Evolutionary conservation across 2,329 filamentous ascomycete genomes (phyloP).

Genomic region (Epichloe baconii): DNA sequence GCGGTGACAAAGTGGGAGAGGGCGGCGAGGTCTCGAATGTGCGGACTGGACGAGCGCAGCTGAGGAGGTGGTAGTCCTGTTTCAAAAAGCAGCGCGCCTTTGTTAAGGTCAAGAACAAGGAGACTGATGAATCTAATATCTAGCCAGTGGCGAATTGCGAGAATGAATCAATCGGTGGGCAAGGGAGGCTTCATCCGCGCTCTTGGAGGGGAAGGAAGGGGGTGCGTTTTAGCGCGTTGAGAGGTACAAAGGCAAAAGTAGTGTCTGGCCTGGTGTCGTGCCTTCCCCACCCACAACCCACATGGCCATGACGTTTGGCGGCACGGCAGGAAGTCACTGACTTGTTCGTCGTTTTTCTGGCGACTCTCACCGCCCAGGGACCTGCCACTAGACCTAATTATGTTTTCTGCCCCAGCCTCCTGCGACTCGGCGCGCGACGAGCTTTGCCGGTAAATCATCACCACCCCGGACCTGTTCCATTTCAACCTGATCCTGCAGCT

Average conservation of each 20-base stretch:
- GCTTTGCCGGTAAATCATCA: constrained; percentile 6
- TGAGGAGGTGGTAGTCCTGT: no score
- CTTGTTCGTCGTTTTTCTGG: neutral
- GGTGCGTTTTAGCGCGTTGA: constrained; percentile 16
- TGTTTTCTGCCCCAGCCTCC: constrained; percentile 10
- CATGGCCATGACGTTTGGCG: no score
- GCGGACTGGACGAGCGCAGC: no score
- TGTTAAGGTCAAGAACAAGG: neutral
- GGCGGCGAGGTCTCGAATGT: neutral
- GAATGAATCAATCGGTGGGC: neutral
- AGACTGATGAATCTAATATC: neutral
- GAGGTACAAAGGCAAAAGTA: constrained; percentile 10
- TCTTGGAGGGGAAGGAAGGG: neutral
- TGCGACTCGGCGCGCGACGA: constrained; percentile 7
- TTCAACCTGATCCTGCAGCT: constrained; percentile 1
- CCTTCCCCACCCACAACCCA: no score
- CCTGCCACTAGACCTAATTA: constrained; percentile 4
- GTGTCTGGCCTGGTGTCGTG: no score
- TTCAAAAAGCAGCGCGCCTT: neutral
- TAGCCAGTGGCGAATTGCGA: neutral
- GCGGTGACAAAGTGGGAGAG: constrained; percentile 1
- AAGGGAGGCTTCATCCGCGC: neutral
- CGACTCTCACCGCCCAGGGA: constrained; percentile 7
- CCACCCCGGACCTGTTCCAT: constrained; percentile 1
- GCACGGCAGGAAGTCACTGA: neutral